Conservation (phyloP, 495 filamentous ascomycete genomes). For the Hypoxylon lienhwacheense region DNA sequence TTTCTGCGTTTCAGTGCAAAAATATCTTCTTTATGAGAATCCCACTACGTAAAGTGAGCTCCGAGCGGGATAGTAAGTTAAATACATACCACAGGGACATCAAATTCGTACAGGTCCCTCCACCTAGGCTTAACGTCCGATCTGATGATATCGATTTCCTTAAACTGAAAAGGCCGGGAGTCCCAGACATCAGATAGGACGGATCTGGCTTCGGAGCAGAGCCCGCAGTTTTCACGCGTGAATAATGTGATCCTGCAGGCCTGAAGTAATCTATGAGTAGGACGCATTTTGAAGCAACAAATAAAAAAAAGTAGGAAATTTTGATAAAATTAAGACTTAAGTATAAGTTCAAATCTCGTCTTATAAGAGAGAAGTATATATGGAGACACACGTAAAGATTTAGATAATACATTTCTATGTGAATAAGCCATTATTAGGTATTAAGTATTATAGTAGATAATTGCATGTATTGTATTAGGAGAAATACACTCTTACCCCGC, state of each 20-base stretch:
- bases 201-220: constrained; percentile 75
- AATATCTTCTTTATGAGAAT: too few relatives aligned
- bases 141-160: constrained; percentile 78
- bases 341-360: too few relatives aligned
- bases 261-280: constrained; percentile 51
- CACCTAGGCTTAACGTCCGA: constrained; percentile 61
- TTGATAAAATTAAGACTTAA: too few relatives aligned
- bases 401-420: neutral
- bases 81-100: constrained; percentile 74
- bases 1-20: too few relatives aligned
- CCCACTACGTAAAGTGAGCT: too few relatives aligned
- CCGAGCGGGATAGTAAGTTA: too few relatives aligned
- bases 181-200: constrained; percentile 72
- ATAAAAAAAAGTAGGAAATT: neutral
- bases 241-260: constrained; percentile 78
- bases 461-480: neutral
- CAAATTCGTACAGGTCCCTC: constrained; percentile 85
- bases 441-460: neutral
- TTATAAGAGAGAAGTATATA: too few relatives aligned
- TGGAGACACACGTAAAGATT: neutral
- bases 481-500: neutral
- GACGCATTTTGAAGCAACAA: constrained; percentile 43
- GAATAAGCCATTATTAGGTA: neutral
- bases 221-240: constrained; percentile 73
- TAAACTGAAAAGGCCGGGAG: constrained; percentile 68